These are phyloP conservation scores for Hypomontagnella monticulosa DNA, from an alignment of 495 filamentous ascomycete species.

Conservation along the genomic window DNA sequence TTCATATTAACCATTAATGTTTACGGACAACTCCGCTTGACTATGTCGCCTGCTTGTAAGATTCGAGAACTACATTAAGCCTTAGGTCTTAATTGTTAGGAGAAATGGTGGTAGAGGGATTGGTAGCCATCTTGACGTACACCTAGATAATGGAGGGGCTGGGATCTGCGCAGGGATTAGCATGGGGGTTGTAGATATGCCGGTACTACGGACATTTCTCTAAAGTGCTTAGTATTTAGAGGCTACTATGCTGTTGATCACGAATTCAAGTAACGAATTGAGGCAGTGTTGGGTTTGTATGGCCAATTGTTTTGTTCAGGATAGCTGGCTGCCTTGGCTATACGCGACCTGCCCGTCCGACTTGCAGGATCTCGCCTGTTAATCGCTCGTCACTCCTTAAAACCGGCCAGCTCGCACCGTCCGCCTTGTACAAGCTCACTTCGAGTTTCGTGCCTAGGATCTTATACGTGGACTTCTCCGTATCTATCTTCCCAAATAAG, in stretches of 20 bases:
- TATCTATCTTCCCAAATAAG: conserved; percentile 79
- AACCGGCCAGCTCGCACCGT: conserved; percentile 89
- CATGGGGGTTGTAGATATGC: conserved; percentile 2
- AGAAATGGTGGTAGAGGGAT: too few relatives aligned
- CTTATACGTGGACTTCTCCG: conserved; percentile 77
- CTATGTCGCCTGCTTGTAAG: too few relatives aligned
- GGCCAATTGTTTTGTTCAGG: not conserved
- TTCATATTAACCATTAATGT: too few relatives aligned
- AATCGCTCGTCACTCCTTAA: conserved; percentile 82
- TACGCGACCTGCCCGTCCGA: conserved; percentile 78
- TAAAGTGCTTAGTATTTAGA: not conserved
- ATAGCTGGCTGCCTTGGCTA: conserved; percentile 46
- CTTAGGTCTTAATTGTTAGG: too few relatives aligned
- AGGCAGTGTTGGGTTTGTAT: not conserved
- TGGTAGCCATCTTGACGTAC: too few relatives aligned
- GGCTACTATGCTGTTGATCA: not conserved
- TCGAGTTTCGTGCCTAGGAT: conserved; percentile 97
- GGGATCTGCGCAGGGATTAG: conserved; percentile 18
- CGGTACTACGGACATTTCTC: conserved; percentile 6
- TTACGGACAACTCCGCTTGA: too few relatives aligned
- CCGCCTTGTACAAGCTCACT: conserved; percentile 80
- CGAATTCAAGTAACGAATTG: not conserved
- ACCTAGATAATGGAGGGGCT: conserved; percentile 6
- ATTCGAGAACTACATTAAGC: too few relatives aligned
- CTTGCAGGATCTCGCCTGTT: conserved; percentile 83